Percentiles rank a stretch among this genome's conserved stretches.
Conservation (phyloP, 2,329 filamentous ascomycete species). For the Onygenales sp. region DNA sequence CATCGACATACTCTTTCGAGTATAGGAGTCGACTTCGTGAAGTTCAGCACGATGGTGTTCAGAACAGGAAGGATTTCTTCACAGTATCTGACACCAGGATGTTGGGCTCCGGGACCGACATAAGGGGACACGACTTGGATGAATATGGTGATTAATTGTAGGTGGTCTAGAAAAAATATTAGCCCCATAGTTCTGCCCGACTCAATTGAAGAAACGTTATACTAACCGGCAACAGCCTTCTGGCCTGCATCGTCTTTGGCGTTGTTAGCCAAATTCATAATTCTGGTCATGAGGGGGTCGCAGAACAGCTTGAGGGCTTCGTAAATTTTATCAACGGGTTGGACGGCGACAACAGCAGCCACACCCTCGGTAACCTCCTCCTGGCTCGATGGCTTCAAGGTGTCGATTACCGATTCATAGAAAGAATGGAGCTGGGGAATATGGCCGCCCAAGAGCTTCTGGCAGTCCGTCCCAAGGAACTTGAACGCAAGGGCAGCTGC, state of each 20-base stretch:
- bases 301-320: slow-evolving; percentile 83
- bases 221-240: slow-evolving; percentile 69
- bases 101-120: slow-evolving; percentile 60
- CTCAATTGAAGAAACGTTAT: neutral
- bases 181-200: slow-evolving; percentile 9
- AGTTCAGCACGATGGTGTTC: slow-evolving; percentile 77
- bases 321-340: slow-evolving; percentile 72
- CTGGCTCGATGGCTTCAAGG: slow-evolving; percentile 74
- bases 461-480: slow-evolving; percentile 95
- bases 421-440: slow-evolving; percentile 82
- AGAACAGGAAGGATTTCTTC: slow-evolving; percentile 85
- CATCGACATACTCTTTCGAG: slow-evolving; percentile 89
- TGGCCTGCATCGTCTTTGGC: slow-evolving; percentile 77
- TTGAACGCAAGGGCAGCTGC: slow-evolving; percentile 91
- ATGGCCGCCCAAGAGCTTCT: slow-evolving; percentile 71
- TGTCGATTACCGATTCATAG: slow-evolving; percentile 81
- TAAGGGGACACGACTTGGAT: slow-evolving; percentile 69
- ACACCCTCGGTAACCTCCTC: slow-evolving; percentile 96
- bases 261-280: slow-evolving; percentile 79
- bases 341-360: slow-evolving; percentile 79
- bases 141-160: slow-evolving; percentile 88
- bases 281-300: slow-evolving; percentile 73
- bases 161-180: slow-evolving; percentile 52
- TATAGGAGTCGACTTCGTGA: slow-evolving; percentile 76
- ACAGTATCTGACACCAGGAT: slow-evolving; percentile 94